These are phyloP conservation scores for Pichia rugopelliculosa DNA, from an alignment of 805 yeast species.

Conservation along the genomic window DNA sequence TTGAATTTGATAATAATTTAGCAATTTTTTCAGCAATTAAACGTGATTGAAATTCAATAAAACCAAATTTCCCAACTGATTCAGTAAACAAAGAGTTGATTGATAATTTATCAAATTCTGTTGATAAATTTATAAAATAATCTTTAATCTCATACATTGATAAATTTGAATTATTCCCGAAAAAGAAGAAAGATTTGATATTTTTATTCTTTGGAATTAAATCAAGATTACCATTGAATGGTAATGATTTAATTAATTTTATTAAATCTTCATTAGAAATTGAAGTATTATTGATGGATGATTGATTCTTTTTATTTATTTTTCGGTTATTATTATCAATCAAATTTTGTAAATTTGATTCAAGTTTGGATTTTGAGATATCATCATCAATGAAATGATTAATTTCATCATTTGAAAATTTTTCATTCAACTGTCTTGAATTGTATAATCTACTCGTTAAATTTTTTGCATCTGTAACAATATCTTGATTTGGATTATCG, in stretches of 20 bases:
- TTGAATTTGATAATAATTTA: slow-evolving; percentile 9
- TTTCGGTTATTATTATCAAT: slow-evolving; percentile 15
- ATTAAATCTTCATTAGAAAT: slow-evolving; percentile 38
- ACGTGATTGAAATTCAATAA: slow-evolving; percentile 44
- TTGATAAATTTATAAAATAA: slow-evolving; percentile 32
- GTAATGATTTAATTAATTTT: slow-evolving; percentile 51
- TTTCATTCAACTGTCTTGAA: slow-evolving; percentile 39
- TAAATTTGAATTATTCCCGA: slow-evolving; percentile 61
- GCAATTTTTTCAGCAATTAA: slow-evolving; percentile 44
- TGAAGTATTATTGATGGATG: neutral
- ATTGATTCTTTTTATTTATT: slow-evolving; percentile 1
- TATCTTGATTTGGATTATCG: slow-evolving; percentile 24
- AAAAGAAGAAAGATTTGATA: slow-evolving; percentile 59
- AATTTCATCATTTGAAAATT: slow-evolving; percentile 17
- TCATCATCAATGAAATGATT: slow-evolving; percentile 7
- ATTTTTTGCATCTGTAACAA: slow-evolving; percentile 40
- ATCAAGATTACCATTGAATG: slow-evolving; percentile 53
- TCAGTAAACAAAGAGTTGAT: slow-evolving; percentile 43
- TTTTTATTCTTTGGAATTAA: slow-evolving; percentile 33
- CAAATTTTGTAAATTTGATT: slow-evolving; percentile 8
- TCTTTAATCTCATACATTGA: slow-evolving; percentile 58
- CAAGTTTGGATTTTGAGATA: neutral
- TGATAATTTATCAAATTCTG: slow-evolving; percentile 7
- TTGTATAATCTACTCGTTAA: slow-evolving; percentile 44
- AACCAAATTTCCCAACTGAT: slow-evolving; percentile 60